Conservation (phyloP, 331 rosid species). For the Erythrophleum ivorense region DNA sequence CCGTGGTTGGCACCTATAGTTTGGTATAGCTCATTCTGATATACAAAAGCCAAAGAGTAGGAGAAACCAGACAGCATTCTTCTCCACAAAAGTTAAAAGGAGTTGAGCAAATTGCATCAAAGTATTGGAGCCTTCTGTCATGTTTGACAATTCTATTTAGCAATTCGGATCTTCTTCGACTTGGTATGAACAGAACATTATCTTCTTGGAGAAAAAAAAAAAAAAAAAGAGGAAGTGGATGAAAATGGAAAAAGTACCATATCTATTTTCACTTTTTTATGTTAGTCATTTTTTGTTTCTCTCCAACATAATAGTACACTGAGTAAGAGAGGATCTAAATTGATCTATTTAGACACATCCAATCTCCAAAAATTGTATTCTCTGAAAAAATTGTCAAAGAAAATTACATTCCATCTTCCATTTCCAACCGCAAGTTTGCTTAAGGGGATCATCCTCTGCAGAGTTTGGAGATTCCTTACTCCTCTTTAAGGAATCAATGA, state of each 20-base stretch:
- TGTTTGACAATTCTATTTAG: neutral
- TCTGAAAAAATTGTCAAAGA: neutral
- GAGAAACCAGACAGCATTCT: neutral
- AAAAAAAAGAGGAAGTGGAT: too few relatives aligned
- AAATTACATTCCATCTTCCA: neutral
- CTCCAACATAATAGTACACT: too few relatives aligned
- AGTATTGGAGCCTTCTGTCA: neutral
- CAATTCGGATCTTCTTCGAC: too few relatives aligned
- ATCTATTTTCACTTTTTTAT: too few relatives aligned
- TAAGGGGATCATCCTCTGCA: neutral
- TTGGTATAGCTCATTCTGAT: too few relatives aligned
- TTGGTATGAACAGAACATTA: too few relatives aligned
- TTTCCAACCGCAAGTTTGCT: neutral
- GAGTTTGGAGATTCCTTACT: neutral
- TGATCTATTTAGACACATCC: neutral
- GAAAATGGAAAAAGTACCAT: too few relatives aligned
- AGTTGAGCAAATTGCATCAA: slow-evolving; percentile 2
- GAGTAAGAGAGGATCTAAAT: too few relatives aligned
- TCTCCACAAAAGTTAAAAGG: neutral
- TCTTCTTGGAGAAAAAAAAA: too few relatives aligned
- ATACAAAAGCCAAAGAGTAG: neutral
- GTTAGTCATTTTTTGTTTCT: too few relatives aligned
- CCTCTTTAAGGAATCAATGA: neutral
- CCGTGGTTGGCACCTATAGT: too few relatives aligned
- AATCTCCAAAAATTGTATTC: neutral